These are phyloP conservation scores for Fusarium veterinarium DNA, from an alignment of 2,329 filamentous ascomycete species.

Conservation along the genomic window DNA sequence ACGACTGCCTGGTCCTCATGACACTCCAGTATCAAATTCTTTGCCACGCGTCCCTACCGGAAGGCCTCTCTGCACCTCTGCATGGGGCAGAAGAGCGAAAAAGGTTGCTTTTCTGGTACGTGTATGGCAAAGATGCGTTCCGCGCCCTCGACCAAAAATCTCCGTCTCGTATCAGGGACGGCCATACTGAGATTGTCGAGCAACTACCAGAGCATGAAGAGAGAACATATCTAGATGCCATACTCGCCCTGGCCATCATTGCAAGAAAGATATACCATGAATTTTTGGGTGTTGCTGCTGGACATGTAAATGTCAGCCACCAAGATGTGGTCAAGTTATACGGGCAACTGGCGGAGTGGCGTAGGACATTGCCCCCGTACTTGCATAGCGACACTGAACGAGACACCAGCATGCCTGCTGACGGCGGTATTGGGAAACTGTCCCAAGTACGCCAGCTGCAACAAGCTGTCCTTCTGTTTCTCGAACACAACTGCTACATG, in stretches of 20 bases:
- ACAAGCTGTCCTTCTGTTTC: background rate
- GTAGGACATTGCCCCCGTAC: background rate
- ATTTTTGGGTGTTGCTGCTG: background rate
- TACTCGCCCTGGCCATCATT: background rate
- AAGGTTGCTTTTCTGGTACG: background rate
- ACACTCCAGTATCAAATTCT: background rate
- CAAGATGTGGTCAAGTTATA: background rate
- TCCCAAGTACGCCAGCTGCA: background rate
- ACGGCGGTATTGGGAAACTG: background rate
- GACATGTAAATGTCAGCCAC: background rate
- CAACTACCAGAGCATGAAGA: background rate
- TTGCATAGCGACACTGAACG: background rate
- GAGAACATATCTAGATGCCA: background rate
- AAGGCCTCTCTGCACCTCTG: background rate
- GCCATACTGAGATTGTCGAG: background rate
- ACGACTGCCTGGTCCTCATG: background rate
- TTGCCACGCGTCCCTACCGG: background rate
- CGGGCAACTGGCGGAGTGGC: background rate
- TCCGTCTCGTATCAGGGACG: background rate
- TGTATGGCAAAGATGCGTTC: background rate
- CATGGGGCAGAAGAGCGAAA: background rate
- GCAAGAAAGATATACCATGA: background rate
- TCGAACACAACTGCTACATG: background rate
- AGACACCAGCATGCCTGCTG: background rate
- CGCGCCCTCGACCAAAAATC: background rate